Percentiles rank a stretch among this genome's conserved stretches.
Evolutionary conservation across 2,329 filamentous ascomycete species (phyloP).

Genomic region (Neospermospora avenae): DNA sequence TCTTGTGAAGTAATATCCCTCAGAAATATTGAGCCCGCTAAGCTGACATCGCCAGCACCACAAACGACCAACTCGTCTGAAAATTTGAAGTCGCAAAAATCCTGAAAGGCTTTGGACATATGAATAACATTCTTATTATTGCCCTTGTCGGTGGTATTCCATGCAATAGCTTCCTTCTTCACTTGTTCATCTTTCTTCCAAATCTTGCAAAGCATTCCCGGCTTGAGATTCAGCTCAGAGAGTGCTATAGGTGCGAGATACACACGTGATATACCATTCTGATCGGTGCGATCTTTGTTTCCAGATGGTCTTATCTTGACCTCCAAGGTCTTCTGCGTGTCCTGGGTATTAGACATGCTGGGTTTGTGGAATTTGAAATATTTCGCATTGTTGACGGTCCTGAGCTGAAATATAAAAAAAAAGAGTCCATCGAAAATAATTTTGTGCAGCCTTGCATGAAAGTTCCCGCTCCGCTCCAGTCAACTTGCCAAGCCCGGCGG

Average conservation of each 20-base stretch:
- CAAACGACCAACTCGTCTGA: slow-evolving; percentile 65
- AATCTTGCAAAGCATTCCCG: slow-evolving; percentile 58
- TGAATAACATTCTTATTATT: slow-evolving; percentile 66
- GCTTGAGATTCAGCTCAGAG: slow-evolving; percentile 49
- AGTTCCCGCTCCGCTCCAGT: background rate
- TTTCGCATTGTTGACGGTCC: slow-evolving; percentile 15
- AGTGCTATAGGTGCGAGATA: slow-evolving; percentile 42
- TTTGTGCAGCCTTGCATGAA: slow-evolving; percentile 12
- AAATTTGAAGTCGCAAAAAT: slow-evolving; percentile 68
- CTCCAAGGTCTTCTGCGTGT: slow-evolving; percentile 31
- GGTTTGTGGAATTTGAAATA: background rate
- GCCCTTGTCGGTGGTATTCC: slow-evolving; percentile 54
- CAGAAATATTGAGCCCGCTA: slow-evolving; percentile 57
- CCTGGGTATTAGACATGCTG: slow-evolving; percentile 24
- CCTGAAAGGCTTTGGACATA: slow-evolving; percentile 71
- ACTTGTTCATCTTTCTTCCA: slow-evolving; percentile 37
- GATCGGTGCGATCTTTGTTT: slow-evolving; percentile 27
- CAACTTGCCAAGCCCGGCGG: slow-evolving; percentile 5
- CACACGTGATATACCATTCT: slow-evolving; percentile 35
- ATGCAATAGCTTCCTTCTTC: slow-evolving; percentile 51
- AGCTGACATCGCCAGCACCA: slow-evolving; percentile 47
- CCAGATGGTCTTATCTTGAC: slow-evolving; percentile 34
- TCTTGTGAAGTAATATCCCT: slow-evolving; percentile 50
- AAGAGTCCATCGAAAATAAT: slow-evolving; percentile 7
- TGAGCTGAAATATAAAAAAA: background rate